Conservation (phyloP, 805 yeast species). For the Kregervanrija delftensis region DNA sequence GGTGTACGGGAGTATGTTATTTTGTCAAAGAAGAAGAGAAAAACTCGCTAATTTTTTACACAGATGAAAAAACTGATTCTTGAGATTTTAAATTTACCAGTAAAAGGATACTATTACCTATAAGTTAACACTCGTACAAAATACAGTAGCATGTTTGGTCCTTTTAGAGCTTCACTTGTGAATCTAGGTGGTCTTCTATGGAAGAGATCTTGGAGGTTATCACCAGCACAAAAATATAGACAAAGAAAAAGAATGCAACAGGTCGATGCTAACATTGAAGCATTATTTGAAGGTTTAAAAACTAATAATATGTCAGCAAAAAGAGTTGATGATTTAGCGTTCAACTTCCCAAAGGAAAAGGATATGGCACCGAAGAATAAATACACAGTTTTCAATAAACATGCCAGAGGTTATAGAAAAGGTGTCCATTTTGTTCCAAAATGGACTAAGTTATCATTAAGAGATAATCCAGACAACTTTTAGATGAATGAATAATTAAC, state of each 20-base stretch:
- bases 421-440: slow-evolving; percentile 83
- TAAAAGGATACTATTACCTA: too few relatives aligned
- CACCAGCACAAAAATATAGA: slow-evolving; percentile 73
- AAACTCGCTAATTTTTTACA: too few relatives aligned
- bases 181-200: slow-evolving; percentile 71
- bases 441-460: slow-evolving; percentile 80
- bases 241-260: slow-evolving; percentile 75
- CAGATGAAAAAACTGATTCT: too few relatives aligned
- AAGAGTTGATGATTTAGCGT: slow-evolving; percentile 30
- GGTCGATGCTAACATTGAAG: slow-evolving; percentile 75
- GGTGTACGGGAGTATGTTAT: too few relatives aligned
- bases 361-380: slow-evolving; percentile 82
- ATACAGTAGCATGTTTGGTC: slow-evolving; percentile 36
- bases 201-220: slow-evolving; percentile 75
- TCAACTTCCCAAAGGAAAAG: slow-evolving; percentile 65
- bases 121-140: not conserved
- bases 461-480: slow-evolving; percentile 71
- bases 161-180: slow-evolving; percentile 55
- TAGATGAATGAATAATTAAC: slow-evolving; percentile 22
- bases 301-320: slow-evolving; percentile 27
- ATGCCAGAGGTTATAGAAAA: slow-evolving; percentile 75
- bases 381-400: slow-evolving; percentile 77
- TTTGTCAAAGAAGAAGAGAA: too few relatives aligned
- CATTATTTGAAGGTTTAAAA: slow-evolving; percentile 45
- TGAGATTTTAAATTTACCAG: too few relatives aligned